These are phyloP conservation scores for Solanum chiquidenum DNA, from an alignment of 257 asterid species.

Conservation along the genomic window DNA sequence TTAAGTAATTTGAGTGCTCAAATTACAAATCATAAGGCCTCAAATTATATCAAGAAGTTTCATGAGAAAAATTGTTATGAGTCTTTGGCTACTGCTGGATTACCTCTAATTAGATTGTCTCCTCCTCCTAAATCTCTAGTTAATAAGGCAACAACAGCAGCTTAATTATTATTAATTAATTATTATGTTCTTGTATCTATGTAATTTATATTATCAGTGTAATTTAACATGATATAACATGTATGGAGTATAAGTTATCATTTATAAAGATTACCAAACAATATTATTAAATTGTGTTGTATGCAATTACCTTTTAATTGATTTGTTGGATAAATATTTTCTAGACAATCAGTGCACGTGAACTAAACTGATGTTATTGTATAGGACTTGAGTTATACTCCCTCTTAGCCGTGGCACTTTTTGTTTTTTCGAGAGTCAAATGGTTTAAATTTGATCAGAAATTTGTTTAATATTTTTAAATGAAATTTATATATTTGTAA, in stretches of 20 bases:
- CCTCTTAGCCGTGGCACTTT: no score
- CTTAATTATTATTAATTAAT: neutral
- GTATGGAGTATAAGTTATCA: neutral
- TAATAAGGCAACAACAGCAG: neutral
- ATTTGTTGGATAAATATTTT: neutral
- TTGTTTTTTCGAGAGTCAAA: no score
- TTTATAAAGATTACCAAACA: neutral
- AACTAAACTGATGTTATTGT: neutral
- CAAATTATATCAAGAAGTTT: slow-evolving; percentile 2
- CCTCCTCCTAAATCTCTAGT: neutral
- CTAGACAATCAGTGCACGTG: neutral
- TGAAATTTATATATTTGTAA: no score
- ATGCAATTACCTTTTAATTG: neutral
- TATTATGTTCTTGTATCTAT: neutral
- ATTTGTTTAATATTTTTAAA: no score
- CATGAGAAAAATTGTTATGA: neutral
- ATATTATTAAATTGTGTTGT: neutral
- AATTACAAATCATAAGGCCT: neutral
- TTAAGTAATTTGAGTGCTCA: neutral
- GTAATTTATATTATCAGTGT: neutral
- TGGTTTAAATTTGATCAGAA: no score
- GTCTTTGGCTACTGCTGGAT: neutral
- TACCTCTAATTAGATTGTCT: neutral
- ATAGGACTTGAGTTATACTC: neutral
- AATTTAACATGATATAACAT: neutral